Evolutionary conservation across 2,329 filamentous ascomycete species (phyloP).

Genomic region (Coleophoma cylindrospora): DNA sequence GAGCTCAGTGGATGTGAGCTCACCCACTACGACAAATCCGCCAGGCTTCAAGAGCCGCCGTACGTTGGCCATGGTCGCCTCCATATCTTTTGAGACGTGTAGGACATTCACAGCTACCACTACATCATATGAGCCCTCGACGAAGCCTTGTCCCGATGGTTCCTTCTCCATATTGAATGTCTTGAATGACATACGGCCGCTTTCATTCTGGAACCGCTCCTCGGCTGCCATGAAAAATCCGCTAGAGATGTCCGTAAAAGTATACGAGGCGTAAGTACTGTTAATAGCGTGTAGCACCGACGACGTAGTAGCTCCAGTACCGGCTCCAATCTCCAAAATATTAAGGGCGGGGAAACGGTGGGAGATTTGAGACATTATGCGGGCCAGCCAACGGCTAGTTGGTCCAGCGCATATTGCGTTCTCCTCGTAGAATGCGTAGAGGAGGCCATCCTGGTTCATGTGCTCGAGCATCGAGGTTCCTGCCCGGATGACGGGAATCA

Average conservation of each 20-base stretch:
- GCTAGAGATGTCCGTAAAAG: background rate
- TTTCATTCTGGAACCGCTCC: slow-evolving; percentile 22
- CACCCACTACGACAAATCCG: slow-evolving; percentile 30
- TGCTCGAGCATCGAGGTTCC: slow-evolving; percentile 15
- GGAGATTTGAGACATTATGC: slow-evolving; percentile 4
- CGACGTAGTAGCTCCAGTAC: background rate
- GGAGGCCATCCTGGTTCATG: slow-evolving; percentile 12
- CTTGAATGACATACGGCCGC: slow-evolving; percentile 19
- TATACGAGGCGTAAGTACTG: background rate
- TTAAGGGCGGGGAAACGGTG: slow-evolving; percentile 29
- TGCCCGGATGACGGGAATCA: slow-evolving; percentile 12
- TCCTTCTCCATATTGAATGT: slow-evolving; percentile 26
- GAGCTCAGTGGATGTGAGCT: background rate
- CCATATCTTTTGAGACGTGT: slow-evolving; percentile 28
- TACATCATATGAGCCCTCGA: slow-evolving; percentile 27
- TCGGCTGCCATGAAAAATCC: slow-evolving; percentile 11
- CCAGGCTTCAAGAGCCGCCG: slow-evolving; percentile 34
- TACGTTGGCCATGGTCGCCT: slow-evolving; percentile 22
- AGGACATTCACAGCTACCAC: slow-evolving; percentile 32
- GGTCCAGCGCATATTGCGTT: too few species aligned
- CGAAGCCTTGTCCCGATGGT: slow-evolving; percentile 25
- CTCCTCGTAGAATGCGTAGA: slow-evolving; percentile 12
- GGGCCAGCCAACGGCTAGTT: background rate
- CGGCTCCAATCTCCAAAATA: slow-evolving; percentile 32
- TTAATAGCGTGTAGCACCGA: background rate